phyloP scores from a whole-genome alignment of 805 yeast genomes.

The Candida pini region DNA sequence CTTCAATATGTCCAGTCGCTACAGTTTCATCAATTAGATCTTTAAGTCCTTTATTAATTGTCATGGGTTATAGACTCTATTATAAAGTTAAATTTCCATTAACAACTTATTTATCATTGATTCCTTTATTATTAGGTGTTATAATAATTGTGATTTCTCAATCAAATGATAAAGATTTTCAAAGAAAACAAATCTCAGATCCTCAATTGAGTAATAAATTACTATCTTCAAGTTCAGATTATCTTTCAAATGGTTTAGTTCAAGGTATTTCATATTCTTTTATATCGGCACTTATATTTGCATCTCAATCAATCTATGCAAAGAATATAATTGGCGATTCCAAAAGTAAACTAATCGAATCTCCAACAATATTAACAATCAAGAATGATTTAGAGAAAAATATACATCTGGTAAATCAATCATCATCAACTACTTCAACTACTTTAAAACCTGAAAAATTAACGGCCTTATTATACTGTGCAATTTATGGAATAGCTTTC shows the following conservation, averaged over 20 bases:
- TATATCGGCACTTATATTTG: slow-evolving; percentile 67
- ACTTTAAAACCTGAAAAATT: slow-evolving; percentile 64
- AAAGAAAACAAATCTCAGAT: slow-evolving; percentile 4
- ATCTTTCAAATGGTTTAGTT: not conserved
- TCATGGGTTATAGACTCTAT: slow-evolving; percentile 46
- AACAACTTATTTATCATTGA: slow-evolving; percentile 45
- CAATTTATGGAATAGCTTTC: slow-evolving; percentile 61
- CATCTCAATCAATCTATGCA: slow-evolving; percentile 81
- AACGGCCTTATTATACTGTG: slow-evolving; percentile 75
- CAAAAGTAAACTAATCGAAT: slow-evolving; percentile 5
- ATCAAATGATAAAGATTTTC: slow-evolving; percentile 13
- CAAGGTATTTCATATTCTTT: slow-evolving; percentile 67
- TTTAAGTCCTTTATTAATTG: slow-evolving; percentile 56
- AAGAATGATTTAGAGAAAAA: not conserved
- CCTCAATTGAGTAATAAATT: slow-evolving; percentile 6
- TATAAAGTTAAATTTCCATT: slow-evolving; percentile 47
- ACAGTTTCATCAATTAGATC: slow-evolving; percentile 70
- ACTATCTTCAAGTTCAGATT: not conserved
- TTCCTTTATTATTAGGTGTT: slow-evolving; percentile 50
- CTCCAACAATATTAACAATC: slow-evolving; percentile 15
- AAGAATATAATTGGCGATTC: slow-evolving; percentile 65
- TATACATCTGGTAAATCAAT: not conserved
- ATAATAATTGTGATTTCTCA: slow-evolving; percentile 39
- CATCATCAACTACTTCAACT: not conserved
- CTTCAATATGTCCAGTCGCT: slow-evolving; percentile 59